Evolutionary conservation across 805 yeast species (phyloP), one percentile per base, ranked within the genome.

Genomic region (Sugiyamaella mastotermitis): DNA sequence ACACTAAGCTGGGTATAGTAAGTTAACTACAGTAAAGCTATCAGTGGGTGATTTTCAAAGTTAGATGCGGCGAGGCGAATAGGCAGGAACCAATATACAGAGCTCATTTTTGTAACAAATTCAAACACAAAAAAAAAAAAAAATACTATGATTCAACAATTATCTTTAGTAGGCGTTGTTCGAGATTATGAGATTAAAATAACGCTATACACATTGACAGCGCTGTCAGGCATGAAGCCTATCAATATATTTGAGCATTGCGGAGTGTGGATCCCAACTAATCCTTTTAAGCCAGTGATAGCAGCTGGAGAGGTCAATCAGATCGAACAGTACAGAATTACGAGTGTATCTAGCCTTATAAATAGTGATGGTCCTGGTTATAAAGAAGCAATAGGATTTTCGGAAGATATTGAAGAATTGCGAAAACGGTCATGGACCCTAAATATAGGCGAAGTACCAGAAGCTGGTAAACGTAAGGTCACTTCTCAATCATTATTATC

Each of bases 401-500:
- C 29, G 20, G 37, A 41, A 26, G 27, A 30, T 20, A 31, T 16
- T 7, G 42, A 40, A 19, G 10, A 7, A 6, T 32, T 48, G 33
- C 25, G 33, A 11, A 25, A 36, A 15, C 37, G 37, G 18, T 20
- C 43, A 6, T 59, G 64, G 64, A 40, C 47, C 5, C 35, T 62
- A 27, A 50, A 51, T 15, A 45, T 60, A 20, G 42, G 46, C 14
- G 64, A 62, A 37, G 52, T 61, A 30, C 68, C 68, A 2, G 68
- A 64, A 43, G 59, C 66, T 1, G 65, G 66, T 19, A 53, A 56
- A 15, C 52, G 58, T 51, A 71, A 72, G 56, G 79, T 72, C 38
- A 71, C 69, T 17, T 76, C 72, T 42, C 94, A 86, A 55, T 72
- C 83, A 13, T 69, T 84, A 9, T 68, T 80, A 43, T 86, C 80